Base-by-base conservation (phyloP, 75 land plant genomes). In the Adiantum capillusveneris region DNA sequence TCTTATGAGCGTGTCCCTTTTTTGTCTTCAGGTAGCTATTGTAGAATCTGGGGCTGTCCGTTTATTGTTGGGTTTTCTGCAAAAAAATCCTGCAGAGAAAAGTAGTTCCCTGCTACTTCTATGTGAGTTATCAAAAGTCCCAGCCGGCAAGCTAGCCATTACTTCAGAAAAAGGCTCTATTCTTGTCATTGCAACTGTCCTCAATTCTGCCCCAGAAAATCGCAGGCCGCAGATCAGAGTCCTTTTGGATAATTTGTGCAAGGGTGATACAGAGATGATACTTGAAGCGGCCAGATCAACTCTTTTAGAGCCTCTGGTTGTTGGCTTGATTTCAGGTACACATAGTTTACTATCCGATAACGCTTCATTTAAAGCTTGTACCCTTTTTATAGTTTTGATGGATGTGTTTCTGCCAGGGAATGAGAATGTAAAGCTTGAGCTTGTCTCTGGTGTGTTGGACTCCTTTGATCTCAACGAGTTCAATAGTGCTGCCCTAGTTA, bases 401-500 rank as follows among this genome's bases (percentile, higher is more conserved):
- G n/a, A 9, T 34, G 3, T 34, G 7, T 5, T 34, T 3, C 37
- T 34, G 3, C 9, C 37, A 65, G 68, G 68, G 25, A 44, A 58
- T 18, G 64, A 65, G 24, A 31, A 11, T 60, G n/a, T 60, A 20
- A 43, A 44, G 48, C 51, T 57, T 16, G 48, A 58, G 65, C 60
- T 65, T 45, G 31, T 31, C 13, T 28, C 22, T 26, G 43, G 48
- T 31, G 28, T 65, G 19, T 58, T 29, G 21, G 57, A 55, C 2
- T 31, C 48, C 6, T 61, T 60, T 18, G 50, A 65, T 21, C 30
- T 58, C 30, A 65, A 65, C 42, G 64, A 59, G 26, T 17, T 39
- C 25, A 61, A 45, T n/a, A 41, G 29, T 27, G 19, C 22, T n/a
- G 62, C 68, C 29, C 65, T 65, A 14, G 65, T 65, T 18, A 22